Evolutionary conservation across 805 yeast species (phyloP).

Genomic region (Candida saitoana): DNA sequence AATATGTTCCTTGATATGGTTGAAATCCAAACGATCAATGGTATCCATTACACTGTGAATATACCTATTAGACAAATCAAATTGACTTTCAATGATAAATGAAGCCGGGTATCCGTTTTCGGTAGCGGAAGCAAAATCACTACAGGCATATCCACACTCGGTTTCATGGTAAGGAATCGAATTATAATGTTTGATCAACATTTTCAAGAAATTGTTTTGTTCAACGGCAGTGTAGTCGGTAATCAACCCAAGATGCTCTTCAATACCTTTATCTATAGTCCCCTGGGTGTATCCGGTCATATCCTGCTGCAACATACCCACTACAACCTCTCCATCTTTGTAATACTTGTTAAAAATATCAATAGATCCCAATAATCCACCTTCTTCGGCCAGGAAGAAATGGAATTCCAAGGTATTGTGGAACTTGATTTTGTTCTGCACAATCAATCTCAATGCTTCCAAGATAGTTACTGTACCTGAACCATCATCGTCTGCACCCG

Average conservation of each 20-base stretch:
- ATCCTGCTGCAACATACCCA: constrained; percentile 89
- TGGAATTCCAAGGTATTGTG: constrained; percentile 84
- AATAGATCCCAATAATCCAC: constrained; percentile 81
- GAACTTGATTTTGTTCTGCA: constrained; percentile 41
- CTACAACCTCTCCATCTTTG: constrained; percentile 47
- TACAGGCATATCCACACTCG: constrained; percentile 86
- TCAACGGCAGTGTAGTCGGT: constrained; percentile 58
- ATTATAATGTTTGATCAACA: constrained; percentile 59
- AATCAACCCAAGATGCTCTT: constrained; percentile 75
- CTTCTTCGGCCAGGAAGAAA: constrained; percentile 94
- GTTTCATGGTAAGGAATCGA: constrained; percentile 70
- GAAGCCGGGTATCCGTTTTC: constrained; percentile 82
- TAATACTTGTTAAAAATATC: constrained; percentile 63
- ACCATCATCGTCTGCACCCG: constrained; percentile 96
- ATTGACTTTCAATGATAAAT: constrained; percentile 74
- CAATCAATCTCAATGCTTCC: constrained; percentile 66
- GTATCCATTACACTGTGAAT: constrained; percentile 81
- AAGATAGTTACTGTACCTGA: constrained; percentile 78
- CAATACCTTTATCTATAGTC: constrained; percentile 45
- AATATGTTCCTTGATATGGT: constrained; percentile 76
- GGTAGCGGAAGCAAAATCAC: constrained; percentile 86
- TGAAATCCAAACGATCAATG: constrained; percentile 70
- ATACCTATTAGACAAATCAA: constrained; percentile 58
- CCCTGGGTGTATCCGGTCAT: constrained; percentile 79
- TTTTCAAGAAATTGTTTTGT: constrained; percentile 59